Percentiles rank a stretch among this genome's conserved stretches.
Conservation (phyloP, 2,329 filamentous ascomycete genomes). For the Grosmannia clavigera region DNA sequence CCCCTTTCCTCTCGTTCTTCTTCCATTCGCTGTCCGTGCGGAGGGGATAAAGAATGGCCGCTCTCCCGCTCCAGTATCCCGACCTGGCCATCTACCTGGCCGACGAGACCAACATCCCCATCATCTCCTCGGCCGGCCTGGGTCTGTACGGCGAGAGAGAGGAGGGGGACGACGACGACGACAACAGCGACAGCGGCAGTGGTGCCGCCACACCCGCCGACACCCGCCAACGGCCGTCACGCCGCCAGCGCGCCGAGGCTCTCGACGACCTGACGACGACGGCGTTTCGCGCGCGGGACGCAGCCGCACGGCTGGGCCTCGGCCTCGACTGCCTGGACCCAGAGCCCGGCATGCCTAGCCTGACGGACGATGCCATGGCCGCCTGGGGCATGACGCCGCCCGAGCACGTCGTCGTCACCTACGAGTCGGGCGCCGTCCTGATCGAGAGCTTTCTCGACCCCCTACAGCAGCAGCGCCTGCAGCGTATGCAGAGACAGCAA, state of each 20-base stretch:
- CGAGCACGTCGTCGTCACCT: constrained; percentile 47
- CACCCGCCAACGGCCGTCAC: constrained; percentile 4
- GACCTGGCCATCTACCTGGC: constrained; percentile 42
- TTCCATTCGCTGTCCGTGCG: neutral
- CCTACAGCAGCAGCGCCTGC: constrained; percentile 1
- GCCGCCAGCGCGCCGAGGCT: constrained; percentile 24
- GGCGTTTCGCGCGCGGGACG: constrained; percentile 39
- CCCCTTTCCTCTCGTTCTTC: neutral
- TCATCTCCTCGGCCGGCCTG: constrained; percentile 35
- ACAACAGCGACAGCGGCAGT: neutral
- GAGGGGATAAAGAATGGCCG: constrained; percentile 20
- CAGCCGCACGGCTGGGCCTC: constrained; percentile 38
- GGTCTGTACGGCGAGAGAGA: constrained; percentile 1
- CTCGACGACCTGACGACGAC: constrained; percentile 39
- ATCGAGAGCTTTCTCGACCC: constrained; percentile 33
- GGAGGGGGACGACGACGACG: neutral
- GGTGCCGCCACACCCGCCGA: neutral
- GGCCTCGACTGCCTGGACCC: constrained; percentile 29
- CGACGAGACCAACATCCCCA: constrained; percentile 42
- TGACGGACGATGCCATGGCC: neutral
- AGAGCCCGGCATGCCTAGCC: neutral
- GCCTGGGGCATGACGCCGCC: constrained; percentile 33
- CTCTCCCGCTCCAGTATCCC: constrained; percentile 36
- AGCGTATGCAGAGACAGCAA: neutral
- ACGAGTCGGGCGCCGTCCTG: constrained; percentile 24